These are phyloP conservation scores for Tremella fuciformis DNA, from an alignment of 768 basidiomycete genomes.

Conservation along the genomic window DNA sequence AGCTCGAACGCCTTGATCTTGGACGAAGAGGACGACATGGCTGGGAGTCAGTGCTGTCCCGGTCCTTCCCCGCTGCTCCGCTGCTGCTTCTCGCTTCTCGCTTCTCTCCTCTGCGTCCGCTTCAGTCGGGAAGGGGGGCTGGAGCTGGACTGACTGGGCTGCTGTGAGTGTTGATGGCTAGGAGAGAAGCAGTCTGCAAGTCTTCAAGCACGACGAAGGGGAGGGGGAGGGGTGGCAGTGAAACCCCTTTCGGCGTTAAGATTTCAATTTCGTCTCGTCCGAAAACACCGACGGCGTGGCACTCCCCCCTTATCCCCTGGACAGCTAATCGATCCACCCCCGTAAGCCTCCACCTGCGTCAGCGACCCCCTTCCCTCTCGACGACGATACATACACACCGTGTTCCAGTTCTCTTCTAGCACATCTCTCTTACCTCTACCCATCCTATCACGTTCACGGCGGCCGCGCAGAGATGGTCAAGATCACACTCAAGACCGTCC, in stretches of 20 bases:
- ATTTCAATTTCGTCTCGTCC: too few relatives aligned
- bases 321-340: background rate
- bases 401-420: background rate
- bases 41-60: background rate
- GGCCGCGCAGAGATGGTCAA: constrained; percentile 61
- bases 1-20: constrained; percentile 53
- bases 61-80: background rate
- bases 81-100: background rate
- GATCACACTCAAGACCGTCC: constrained; percentile 91
- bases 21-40: constrained; percentile 46
- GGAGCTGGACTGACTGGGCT: too few relatives aligned
- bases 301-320: too few relatives aligned
- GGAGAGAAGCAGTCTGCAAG: too few relatives aligned
- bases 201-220: too few relatives aligned
- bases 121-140: too few relatives aligned
- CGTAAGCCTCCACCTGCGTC: constrained; percentile 1
- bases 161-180: too few relatives aligned
- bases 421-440: constrained; percentile 12
- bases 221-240: too few relatives aligned
- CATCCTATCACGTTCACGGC: constrained; percentile 1
- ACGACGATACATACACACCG: background rate
- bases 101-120: too few relatives aligned
- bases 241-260: too few relatives aligned
- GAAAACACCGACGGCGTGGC: too few relatives aligned
- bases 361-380: background rate